phyloP scores from a whole-genome alignment of 805 yeast species.

The Wickerhamiella kurtzmanii region DNA sequence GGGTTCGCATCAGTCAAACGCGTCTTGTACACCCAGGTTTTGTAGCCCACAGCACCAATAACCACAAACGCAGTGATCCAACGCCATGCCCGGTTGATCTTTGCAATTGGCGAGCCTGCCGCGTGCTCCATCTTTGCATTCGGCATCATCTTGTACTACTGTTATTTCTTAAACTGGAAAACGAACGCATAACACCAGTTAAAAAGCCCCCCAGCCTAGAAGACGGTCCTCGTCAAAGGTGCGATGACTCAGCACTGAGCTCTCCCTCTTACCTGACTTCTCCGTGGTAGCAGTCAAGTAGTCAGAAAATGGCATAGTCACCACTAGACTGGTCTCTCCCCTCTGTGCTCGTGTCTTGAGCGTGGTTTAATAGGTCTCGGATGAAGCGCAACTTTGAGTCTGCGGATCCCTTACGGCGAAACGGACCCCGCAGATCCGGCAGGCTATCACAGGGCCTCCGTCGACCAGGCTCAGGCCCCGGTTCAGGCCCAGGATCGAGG shows the following conservation, averaged over 20 bases:
- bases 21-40: conserved; percentile 16
- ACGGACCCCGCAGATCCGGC: conserved; percentile 14
- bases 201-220: too few relatives aligned
- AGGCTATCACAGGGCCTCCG: conserved; percentile 3
- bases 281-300: too few relatives aligned
- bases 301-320: background rate
- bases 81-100: conserved; percentile 25
- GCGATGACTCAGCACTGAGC: conserved; percentile 1
- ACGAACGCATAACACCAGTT: too few relatives aligned
- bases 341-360: too few relatives aligned
- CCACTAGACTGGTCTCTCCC: background rate
- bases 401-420: conserved; percentile 17
- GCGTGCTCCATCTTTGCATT: conserved; percentile 12
- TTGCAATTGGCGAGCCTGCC: conserved; percentile 16
- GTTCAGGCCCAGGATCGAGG: too few relatives aligned
- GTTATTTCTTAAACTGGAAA: too few relatives aligned
- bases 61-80: conserved; percentile 20
- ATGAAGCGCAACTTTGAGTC: conserved; percentile 17
- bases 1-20: conserved; percentile 12
- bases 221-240: too few relatives aligned
- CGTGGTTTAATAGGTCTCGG: too few relatives aligned
- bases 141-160: too few relatives aligned
- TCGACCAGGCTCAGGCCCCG: background rate
- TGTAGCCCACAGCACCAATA: conserved; percentile 18
- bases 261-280: too few relatives aligned